Evolutionary conservation across 2,329 filamentous ascomycete species (phyloP).

Genomic region (Aureobasidium lini): DNA sequence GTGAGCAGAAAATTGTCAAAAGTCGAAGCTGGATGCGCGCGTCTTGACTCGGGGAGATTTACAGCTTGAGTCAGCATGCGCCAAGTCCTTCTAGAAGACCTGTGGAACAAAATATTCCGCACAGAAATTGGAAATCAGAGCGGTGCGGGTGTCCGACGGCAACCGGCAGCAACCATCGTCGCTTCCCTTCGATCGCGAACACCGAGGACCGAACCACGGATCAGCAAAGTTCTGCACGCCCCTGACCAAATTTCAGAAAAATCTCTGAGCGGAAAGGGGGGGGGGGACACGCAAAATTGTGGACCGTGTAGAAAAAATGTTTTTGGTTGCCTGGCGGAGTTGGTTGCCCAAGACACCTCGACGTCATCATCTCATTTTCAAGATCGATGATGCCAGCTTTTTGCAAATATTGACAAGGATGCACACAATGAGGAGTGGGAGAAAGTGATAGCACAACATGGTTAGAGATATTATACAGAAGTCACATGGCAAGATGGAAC

Average conservation of each 20-base stretch:
- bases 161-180: not conserved
- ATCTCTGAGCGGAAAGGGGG: not conserved
- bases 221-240: not conserved
- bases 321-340: not conserved
- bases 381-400: conserved; percentile 7
- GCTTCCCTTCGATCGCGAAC: not conserved
- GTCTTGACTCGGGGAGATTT: not conserved
- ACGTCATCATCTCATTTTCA: conserved; percentile 3
- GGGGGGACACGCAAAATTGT: not conserved
- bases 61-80: not conserved
- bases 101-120: not conserved
- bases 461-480: not conserved
- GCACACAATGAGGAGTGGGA: not conserved
- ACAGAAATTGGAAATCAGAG: not conserved
- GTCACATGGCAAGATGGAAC: not conserved
- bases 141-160: not conserved
- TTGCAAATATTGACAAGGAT: not conserved
- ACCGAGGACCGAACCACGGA: conserved; percentile 3
- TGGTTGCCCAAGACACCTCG: not conserved
- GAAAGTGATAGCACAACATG: not conserved
- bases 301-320: not conserved
- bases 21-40: not conserved
- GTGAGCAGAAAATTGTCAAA: conserved; percentile 1
- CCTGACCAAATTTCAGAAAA: not conserved
- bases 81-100: conserved; percentile 2